phyloP scores from a whole-genome alignment of 2,329 filamentous ascomycete species.

The Colletotrichum salicis region DNA sequence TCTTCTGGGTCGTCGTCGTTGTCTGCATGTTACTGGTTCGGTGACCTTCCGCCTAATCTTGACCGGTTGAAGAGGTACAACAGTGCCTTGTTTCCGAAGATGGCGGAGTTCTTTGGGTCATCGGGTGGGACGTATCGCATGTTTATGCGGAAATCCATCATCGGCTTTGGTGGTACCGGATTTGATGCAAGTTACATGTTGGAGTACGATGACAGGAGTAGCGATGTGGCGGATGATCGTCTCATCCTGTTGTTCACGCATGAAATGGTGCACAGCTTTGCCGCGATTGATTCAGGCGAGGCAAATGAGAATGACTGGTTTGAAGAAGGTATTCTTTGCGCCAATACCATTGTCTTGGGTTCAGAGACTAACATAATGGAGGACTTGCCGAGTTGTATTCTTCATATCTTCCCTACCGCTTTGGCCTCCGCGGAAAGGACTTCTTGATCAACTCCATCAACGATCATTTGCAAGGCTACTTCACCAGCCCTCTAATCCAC shows the following conservation, averaged over 20 bases:
- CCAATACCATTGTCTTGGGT: background rate
- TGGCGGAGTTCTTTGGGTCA: constrained; percentile 26
- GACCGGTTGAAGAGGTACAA: constrained; percentile 30
- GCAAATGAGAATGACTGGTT: constrained; percentile 35
- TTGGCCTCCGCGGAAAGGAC: constrained; percentile 24
- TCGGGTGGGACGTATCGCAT: constrained; percentile 29
- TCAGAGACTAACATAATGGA: background rate
- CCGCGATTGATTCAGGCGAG: constrained; percentile 16
- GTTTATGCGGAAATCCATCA: constrained; percentile 28
- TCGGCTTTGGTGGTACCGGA: constrained; percentile 28
- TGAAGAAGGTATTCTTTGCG: constrained; percentile 22
- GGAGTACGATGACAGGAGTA: constrained; percentile 29
- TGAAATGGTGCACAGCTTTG: constrained; percentile 37
- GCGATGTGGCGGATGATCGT: constrained; percentile 12
- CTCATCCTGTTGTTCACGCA: constrained; percentile 28
- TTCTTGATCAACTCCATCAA: constrained; percentile 30
- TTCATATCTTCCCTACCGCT: constrained; percentile 32
- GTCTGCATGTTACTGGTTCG: constrained; percentile 35
- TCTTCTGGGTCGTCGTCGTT: constrained; percentile 20
- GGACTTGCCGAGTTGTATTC: constrained; percentile 34
- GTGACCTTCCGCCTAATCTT: constrained; percentile 27
- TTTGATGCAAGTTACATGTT: constrained; percentile 32
- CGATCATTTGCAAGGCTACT: constrained; percentile 27
- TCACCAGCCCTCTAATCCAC: constrained; percentile 27
- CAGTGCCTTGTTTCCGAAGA: constrained; percentile 25